Conservation (phyloP, 345 rosid genomes). For the Syzygium aromaticum region DNA sequence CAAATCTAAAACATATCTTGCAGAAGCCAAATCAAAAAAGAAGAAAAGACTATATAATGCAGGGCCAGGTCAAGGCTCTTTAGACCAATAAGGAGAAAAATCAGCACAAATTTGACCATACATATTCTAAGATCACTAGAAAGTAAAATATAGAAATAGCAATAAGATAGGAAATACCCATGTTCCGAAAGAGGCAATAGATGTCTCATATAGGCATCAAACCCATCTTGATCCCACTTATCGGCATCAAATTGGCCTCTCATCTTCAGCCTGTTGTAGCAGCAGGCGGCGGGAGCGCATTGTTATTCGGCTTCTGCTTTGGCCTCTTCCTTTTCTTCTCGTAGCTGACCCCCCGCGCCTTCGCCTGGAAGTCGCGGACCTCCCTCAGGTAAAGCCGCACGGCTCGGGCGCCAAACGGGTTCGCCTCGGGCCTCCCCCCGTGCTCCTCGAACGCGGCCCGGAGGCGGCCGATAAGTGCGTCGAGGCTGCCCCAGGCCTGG, state of each 20-base stretch:
- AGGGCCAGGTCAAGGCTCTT: not conserved
- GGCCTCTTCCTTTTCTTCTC: slow-evolving; percentile 75
- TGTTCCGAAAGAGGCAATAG: not conserved
- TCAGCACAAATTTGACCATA: not conserved
- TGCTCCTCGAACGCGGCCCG: slow-evolving; percentile 93
- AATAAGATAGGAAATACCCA: not conserved
- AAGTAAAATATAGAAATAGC: not conserved
- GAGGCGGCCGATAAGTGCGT: slow-evolving; percentile 92
- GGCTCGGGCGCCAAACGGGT: slow-evolving; percentile 85
- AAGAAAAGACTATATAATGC: not conserved
- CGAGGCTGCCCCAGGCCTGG: slow-evolving; percentile 98
- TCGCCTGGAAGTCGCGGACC: slow-evolving; percentile 89
- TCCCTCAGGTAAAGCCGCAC: slow-evolving; percentile 80
- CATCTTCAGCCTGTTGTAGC: not conserved
- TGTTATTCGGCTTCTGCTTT: not conserved
- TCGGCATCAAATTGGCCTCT: not conserved
- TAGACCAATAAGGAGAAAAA: not conserved
- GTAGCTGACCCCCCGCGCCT: slow-evolving; percentile 89
- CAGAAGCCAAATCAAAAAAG: not conserved
- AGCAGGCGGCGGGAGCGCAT: slow-evolving; percentile 1
- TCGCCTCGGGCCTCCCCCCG: slow-evolving; percentile 76
- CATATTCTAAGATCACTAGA: not conserved
- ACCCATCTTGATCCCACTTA: not conserved
- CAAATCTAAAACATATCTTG: not conserved
- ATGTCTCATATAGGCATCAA: not conserved